A percentile compares a stretch with the other conserved stretches of the same genome.
phyloP scores from a whole-genome alignment of 306 rosid genomes.

The Vicia sativa region DNA sequence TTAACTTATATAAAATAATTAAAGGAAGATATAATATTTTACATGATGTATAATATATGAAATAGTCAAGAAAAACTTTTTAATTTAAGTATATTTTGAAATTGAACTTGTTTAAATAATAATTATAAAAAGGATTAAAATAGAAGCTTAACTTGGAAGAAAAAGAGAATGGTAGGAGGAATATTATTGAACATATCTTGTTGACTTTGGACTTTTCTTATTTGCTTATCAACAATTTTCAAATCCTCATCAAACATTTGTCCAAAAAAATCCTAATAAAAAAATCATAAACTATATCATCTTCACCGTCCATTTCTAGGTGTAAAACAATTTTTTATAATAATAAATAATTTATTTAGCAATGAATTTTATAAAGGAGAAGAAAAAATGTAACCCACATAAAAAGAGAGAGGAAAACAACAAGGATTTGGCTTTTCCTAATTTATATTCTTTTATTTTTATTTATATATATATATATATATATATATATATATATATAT shows the following conservation, averaged over 20 bases:
- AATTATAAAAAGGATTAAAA: background rate
- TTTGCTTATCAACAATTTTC: constrained; percentile 42
- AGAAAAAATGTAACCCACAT: constrained; percentile 49
- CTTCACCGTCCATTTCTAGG: constrained; percentile 40
- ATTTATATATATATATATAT: too few species aligned
- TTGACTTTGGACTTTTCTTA: constrained; percentile 63
- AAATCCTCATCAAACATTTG: constrained; percentile 41
- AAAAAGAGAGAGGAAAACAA: constrained; percentile 44
- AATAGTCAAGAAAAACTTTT: too few species aligned
- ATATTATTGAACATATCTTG: constrained; percentile 64
- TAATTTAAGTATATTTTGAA: too few species aligned
- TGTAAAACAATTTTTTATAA: background rate
- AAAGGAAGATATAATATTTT: too few species aligned
- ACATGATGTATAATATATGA: too few species aligned
- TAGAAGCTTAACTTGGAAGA: constrained; percentile 35
- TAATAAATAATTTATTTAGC: constrained; percentile 5
- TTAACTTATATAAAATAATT: too few species aligned
- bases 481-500: too few species aligned
- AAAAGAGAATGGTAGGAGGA: constrained; percentile 43
- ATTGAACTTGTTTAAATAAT: too few species aligned
- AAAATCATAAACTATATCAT: constrained; percentile 39
- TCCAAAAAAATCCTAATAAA: constrained; percentile 39
- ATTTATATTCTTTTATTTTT: background rate
- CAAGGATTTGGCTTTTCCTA: constrained; percentile 54
- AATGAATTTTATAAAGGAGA: constrained; percentile 14